Conservation (phyloP, 2,329 filamentous ascomycete genomes). For the Xylariaceae sp. region DNA sequence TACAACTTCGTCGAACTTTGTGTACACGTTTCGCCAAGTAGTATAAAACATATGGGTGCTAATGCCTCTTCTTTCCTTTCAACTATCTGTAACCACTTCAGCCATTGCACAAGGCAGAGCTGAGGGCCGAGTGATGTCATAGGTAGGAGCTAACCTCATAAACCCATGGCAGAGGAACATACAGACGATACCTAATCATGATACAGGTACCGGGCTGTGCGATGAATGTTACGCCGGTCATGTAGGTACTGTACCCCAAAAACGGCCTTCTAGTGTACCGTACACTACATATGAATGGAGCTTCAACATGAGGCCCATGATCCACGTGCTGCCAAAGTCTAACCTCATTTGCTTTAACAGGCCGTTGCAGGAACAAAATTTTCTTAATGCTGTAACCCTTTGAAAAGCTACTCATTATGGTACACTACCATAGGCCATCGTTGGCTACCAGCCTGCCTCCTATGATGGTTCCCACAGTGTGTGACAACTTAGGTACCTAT, state of each 20-base stretch:
- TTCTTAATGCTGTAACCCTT: not conserved
- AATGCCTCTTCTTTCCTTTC: constrained; percentile 6
- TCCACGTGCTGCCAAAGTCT: constrained; percentile 26
- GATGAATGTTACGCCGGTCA: no score
- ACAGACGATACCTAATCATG: no score
- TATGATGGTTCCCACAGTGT: not conserved
- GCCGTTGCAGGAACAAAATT: not conserved
- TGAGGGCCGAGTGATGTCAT: not conserved
- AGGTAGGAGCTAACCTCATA: not conserved
- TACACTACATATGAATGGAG: not conserved
- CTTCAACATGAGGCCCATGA: constrained; percentile 1
- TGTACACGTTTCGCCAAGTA: no score
- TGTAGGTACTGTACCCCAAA: not conserved
- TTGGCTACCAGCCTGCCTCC: no score
- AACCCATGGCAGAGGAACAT: no score
- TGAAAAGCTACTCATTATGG: no score
- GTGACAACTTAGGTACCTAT: no score
- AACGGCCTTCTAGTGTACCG: no score
- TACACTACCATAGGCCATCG: no score
- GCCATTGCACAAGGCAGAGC: constrained; percentile 11
- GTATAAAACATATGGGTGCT: not conserved
- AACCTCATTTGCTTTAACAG: constrained; percentile 21
- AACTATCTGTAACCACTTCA: constrained; percentile 10
- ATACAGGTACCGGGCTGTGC: no score
- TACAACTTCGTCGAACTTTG: constrained; percentile 1